Base-by-base conservation (phyloP, 495 filamentous ascomycete species). In the Oleoguttula mirabilis region DNA sequence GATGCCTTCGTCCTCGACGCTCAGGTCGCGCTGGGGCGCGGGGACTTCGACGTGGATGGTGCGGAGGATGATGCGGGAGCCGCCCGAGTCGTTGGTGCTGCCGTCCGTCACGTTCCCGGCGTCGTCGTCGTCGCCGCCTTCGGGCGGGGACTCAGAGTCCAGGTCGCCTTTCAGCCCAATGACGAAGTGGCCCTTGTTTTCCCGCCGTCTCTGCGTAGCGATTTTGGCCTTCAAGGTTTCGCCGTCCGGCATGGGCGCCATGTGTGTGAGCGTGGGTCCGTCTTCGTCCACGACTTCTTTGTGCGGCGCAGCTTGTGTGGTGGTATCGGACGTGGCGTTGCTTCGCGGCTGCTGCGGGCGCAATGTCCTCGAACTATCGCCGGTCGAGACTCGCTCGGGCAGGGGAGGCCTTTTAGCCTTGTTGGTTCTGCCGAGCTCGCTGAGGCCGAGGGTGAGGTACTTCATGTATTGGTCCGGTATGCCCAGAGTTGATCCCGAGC, bases 161-260 rank as follows among this genome's bases (percentile, higher is more conserved):
- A 81, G 57, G 31, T 77, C 68, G 11, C 81, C 78, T 41, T 69
- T 68, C 3, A 87, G 65, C 2, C 84, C 84, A 43, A 92, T 72
- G 10, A 88, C 61, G 52, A 79, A 92, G 41, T 72, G 72, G 4
- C 81, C 83, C 12, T 41, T 43, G 37, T 59, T 61, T 49, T 61
- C 59, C 14, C 45, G 43, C 6, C 51, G 49, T n/a, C 54, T 51
- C 37, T 63, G 60, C 10, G 44, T 24, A 20, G 47, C 51, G 11
- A 54, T 49, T 36, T 54, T 51, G 6, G 50, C 42, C 38, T 57
- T 54, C 1, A 50, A 28, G 14, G 32, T 16, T 21, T 60, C 52
- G 24, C 54, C 46, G 36, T 65, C 60, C 22, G 59, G 62, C 28
- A 56, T 42, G n/a, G 63, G 63, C 7, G 64, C 62, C 10, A 64